phyloP scores from a whole-genome alignment of 257 asterid species.

The Rehmannia glutinosa region DNA sequence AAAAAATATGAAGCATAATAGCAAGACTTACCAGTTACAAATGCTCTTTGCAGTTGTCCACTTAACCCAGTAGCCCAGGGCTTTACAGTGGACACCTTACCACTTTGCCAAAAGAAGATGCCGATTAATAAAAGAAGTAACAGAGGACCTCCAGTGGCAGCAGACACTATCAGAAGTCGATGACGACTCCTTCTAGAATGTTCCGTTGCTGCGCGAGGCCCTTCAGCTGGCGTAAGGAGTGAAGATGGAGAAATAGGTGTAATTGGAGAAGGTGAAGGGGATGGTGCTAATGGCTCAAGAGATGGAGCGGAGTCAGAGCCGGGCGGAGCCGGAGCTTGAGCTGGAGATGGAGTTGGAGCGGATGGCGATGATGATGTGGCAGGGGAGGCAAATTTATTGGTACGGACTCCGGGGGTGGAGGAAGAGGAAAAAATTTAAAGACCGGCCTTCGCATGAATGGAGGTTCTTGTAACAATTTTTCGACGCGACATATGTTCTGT shows the following conservation, averaged over 20 bases:
- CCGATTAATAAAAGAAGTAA: too few relatives aligned
- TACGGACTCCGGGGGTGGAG: not conserved
- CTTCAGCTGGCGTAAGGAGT: too few relatives aligned
- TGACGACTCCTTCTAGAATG: too few relatives aligned
- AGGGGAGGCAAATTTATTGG: not conserved
- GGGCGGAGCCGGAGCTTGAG: not conserved
- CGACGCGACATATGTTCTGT: slow-evolving; percentile 26
- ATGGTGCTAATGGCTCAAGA: slow-evolving; percentile 13
- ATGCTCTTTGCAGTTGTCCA: too few relatives aligned
- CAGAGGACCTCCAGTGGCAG: too few relatives aligned
- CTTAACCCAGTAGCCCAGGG: too few relatives aligned
- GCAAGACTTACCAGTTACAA: too few relatives aligned
- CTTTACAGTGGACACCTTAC: too few relatives aligned
- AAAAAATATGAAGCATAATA: too few relatives aligned
- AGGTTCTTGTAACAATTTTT: slow-evolving; percentile 29
- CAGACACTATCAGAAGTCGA: too few relatives aligned
- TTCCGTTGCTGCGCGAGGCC: too few relatives aligned
- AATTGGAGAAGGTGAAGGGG: slow-evolving; percentile 27
- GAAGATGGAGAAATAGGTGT: slow-evolving; percentile 40
- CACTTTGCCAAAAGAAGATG: too few relatives aligned
- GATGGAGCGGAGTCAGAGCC: not conserved
- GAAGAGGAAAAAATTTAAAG: not conserved
- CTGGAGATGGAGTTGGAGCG: not conserved
- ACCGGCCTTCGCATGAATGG: not conserved
- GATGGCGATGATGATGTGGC: not conserved